Conservation (phyloP, 169 alveolate genomes). For the Theileria annulata region DNA sequence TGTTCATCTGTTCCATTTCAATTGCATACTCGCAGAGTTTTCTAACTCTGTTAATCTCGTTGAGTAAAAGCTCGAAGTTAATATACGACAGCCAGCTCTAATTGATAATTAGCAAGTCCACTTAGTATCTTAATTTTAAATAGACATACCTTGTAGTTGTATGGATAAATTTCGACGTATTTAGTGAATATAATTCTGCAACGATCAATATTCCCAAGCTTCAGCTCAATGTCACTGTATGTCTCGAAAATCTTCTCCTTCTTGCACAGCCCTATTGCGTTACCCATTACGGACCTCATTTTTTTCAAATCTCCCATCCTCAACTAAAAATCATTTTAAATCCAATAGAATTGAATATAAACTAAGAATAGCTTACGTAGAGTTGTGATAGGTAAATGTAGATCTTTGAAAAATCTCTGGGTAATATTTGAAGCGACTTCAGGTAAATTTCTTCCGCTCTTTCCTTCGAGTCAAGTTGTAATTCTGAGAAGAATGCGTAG, state of each 20-base stretch:
- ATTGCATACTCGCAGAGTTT: conserved; percentile 88
- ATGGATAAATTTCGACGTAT: conserved; percentile 89
- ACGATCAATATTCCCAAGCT: conserved; percentile 92
- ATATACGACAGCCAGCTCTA: conserved; percentile 88
- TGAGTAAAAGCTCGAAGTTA: conserved; percentile 85
- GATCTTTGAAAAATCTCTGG: conserved; percentile 91
- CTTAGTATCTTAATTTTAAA: not conserved
- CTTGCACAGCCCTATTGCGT: conserved; percentile 91
- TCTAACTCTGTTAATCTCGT: conserved; percentile 89
- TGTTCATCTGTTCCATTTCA: conserved; percentile 82
- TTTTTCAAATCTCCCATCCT: conserved; percentile 79
- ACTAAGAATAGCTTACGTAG: conserved; percentile 42
- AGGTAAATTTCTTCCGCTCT: conserved; percentile 87
- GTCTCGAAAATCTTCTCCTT: conserved; percentile 87
- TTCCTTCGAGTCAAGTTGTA: conserved; percentile 78
- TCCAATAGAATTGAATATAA: conserved; percentile 48
- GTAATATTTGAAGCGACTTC: conserved; percentile 84
- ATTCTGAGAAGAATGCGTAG: conserved; percentile 94
- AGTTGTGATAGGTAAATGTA: conserved; percentile 90
- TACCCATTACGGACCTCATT: conserved; percentile 90
- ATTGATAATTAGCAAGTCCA: not conserved
- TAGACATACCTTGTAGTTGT: conserved; percentile 77
- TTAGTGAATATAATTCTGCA: conserved; percentile 90
- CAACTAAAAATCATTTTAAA: conserved; percentile 40
- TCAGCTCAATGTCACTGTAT: conserved; percentile 91